These are phyloP conservation scores for Phaeosphaeria sp. DNA, from an alignment of 2,329 filamentous ascomycete genomes.

Conservation along the genomic window DNA sequence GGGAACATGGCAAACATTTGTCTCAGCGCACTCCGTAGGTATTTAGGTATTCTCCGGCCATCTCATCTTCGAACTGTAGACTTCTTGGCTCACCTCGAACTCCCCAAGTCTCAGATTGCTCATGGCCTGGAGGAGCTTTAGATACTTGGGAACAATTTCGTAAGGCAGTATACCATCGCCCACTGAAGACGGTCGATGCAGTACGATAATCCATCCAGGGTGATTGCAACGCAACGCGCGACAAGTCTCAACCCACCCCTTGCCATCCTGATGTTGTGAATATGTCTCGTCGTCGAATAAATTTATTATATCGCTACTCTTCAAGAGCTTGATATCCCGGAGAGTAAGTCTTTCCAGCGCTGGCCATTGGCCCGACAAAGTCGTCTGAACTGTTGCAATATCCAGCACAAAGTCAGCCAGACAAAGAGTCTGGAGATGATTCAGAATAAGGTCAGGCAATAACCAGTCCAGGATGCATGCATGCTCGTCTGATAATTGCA, in stretches of 20 bases:
- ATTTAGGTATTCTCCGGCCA: not conserved
- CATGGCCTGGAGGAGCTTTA: not conserved
- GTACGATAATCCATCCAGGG: not conserved
- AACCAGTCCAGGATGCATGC: conserved; percentile 15
- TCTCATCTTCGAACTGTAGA: not conserved
- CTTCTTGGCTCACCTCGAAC: not conserved
- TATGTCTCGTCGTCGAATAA: not conserved
- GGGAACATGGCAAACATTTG: not conserved
- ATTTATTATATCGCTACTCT: not conserved
- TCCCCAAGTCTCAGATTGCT: not conserved
- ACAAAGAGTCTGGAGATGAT: conserved; percentile 2
- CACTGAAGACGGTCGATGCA: not conserved
- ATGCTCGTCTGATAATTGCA: conserved; percentile 7
- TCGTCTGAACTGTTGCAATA: conserved; percentile 1
- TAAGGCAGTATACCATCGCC: not conserved
- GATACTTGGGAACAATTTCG: not conserved
- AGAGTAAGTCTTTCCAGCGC: conserved; percentile 1
- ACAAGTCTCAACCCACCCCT: not conserved
- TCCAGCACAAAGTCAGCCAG: conserved; percentile 12
- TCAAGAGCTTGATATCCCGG: conserved; percentile 9
- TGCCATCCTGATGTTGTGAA: not conserved
- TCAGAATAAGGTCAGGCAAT: conserved; percentile 2
- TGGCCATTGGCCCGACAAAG: conserved; percentile 7
- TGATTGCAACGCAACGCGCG: not conserved
- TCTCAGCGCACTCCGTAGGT: not conserved